These are phyloP conservation scores for Russula vinacea DNA, from an alignment of 768 basidiomycete species.

Conservation along the genomic window DNA sequence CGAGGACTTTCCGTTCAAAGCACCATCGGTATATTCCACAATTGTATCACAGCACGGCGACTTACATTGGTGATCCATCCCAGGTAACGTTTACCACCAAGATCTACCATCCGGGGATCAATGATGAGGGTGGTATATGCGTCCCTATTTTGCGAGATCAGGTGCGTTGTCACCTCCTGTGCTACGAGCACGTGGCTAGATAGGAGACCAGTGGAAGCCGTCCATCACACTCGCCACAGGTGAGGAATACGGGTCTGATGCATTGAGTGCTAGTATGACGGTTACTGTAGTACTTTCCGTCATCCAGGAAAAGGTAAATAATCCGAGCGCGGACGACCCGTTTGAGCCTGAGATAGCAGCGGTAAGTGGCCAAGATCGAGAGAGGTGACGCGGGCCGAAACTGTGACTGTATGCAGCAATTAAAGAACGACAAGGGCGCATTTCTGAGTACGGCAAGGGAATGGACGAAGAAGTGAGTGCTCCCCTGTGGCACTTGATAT, in stretches of 20 bases:
- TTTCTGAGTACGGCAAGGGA: conserved; percentile 79
- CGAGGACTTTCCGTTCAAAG: conserved; percentile 82
- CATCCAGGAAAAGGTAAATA: conserved; percentile 83
- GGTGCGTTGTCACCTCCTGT: conserved; percentile 41
- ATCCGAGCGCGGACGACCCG: conserved; percentile 84
- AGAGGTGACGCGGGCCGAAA: background rate
- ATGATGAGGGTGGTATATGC: conserved; percentile 84
- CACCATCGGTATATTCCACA: conserved; percentile 54
- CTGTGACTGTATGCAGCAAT: conserved; percentile 42
- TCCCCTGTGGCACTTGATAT: background rate
- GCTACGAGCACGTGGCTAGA: conserved; percentile 9
- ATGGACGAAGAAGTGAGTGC: conserved; percentile 73
- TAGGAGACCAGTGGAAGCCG: conserved; percentile 71
- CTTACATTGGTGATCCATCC: conserved; percentile 16
- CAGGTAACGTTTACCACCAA: conserved; percentile 82
- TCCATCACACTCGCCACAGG: conserved; percentile 70
- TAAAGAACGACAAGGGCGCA: conserved; percentile 74
- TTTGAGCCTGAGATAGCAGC: conserved; percentile 86
- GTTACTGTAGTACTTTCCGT: conserved; percentile 57
- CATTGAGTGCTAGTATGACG: background rate
- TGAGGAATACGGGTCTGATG: conserved; percentile 33
- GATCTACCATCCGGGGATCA: conserved; percentile 89
- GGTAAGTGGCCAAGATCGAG: conserved; percentile 42
- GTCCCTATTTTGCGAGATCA: conserved; percentile 82
- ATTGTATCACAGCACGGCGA: background rate